A percentile compares a stretch with the other conserved stretches of the same genome.
Conservation (phyloP, 2,329 filamentous ascomycete species). For the Lachnellula suecica region DNA sequence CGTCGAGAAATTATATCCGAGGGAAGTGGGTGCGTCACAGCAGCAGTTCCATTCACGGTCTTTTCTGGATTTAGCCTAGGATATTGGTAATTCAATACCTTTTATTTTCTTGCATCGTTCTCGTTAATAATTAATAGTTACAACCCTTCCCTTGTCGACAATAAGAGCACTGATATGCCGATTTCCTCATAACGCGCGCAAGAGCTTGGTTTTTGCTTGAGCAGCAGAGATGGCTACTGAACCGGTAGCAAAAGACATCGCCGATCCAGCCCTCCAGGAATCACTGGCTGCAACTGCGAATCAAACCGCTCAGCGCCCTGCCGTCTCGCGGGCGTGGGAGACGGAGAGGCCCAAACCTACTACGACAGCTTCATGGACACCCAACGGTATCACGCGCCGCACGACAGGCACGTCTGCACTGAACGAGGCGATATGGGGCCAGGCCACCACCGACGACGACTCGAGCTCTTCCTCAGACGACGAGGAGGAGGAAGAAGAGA, state of each 20-base stretch:
- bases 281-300: background rate
- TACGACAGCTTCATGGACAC: conserved; percentile 16
- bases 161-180: too few relatives aligned
- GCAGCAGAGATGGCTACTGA: conserved; percentile 2
- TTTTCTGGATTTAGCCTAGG: too few relatives aligned
- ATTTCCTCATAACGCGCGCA: too few relatives aligned
- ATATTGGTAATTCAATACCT: too few relatives aligned
- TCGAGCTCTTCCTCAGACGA: conserved; percentile 23
- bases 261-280: background rate
- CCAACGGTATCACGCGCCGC: conserved; percentile 16
- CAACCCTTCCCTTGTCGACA: too few relatives aligned
- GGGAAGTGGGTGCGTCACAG: too few relatives aligned
- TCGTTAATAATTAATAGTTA: too few relatives aligned
- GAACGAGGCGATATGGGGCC: conserved; percentile 26
- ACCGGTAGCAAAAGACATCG: background rate
- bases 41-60: too few relatives aligned
- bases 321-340: conserved; percentile 21
- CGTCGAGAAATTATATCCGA: too few relatives aligned
- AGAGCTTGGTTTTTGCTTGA: too few relatives aligned
- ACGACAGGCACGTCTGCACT: conserved; percentile 25
- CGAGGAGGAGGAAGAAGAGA: conserved; percentile 12
- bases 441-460: conserved; percentile 3
- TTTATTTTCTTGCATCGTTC: too few relatives aligned
- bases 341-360: conserved; percentile 24
- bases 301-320: too few relatives aligned